These are phyloP conservation scores for Ophiostoma himal-ulmi DNA, from an alignment of 2,329 filamentous ascomycete species.

Conservation along the genomic window DNA sequence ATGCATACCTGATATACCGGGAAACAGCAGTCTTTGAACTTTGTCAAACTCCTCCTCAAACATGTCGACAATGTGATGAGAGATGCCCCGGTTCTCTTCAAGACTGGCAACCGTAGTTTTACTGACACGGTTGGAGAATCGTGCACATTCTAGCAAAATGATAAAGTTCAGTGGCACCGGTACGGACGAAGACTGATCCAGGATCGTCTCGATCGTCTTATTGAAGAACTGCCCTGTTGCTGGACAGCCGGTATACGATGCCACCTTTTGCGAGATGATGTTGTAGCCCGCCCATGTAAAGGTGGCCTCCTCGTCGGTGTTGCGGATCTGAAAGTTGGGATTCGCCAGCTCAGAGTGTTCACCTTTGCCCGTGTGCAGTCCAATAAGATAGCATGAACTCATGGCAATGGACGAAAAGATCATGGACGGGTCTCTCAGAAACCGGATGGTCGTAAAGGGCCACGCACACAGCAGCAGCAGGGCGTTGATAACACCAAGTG, in stretches of 20 bases:
- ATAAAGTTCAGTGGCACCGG: constrained; percentile 42
- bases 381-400: constrained; percentile 45
- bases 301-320: constrained; percentile 47
- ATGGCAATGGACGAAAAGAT: constrained; percentile 44
- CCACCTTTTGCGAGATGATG: constrained; percentile 44
- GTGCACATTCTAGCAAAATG: constrained; percentile 45
- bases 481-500: constrained; percentile 46
- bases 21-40: constrained; percentile 42
- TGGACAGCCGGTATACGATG: constrained; percentile 42
- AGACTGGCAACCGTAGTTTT: constrained; percentile 44
- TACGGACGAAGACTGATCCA: constrained; percentile 38
- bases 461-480: constrained; percentile 48
- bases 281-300: constrained; percentile 51
- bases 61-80: constrained; percentile 42
- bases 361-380: constrained; percentile 49
- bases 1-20: constrained; percentile 41
- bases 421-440: constrained; percentile 46
- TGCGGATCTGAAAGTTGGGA: constrained; percentile 38
- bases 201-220: constrained; percentile 43
- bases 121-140: constrained; percentile 46
- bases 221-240: constrained; percentile 43
- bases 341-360: constrained; percentile 45
- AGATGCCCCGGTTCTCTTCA: constrained; percentile 42
- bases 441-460: constrained; percentile 47
- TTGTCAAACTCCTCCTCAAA: constrained; percentile 50